Evolutionary conservation across 2,329 filamentous ascomycete genomes (phyloP), one percentile per base, ranked within the genome.

Genomic region (Paecilomyces dactylethromorphus): DNA sequence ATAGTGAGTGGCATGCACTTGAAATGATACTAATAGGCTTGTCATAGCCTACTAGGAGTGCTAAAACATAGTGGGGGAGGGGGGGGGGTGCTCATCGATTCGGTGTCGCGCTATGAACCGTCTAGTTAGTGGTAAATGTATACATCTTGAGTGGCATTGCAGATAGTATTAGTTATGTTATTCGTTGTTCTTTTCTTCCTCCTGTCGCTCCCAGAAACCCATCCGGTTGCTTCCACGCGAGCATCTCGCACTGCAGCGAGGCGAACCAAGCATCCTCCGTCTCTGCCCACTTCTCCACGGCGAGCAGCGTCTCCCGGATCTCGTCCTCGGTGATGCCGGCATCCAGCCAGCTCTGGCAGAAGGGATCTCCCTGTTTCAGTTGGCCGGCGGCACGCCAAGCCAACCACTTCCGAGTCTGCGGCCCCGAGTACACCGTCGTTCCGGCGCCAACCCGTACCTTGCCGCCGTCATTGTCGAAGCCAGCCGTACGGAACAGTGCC

Each of bases 201-300:
- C n/a, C n/a, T n/a, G n/a, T n/a, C n/a, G n/a, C n/a, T n/a, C n/a
- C n/a, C n/a, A n/a, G n/a, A n/a, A n/a, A n/a, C n/a, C n/a, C n/a
- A n/a, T n/a, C n/a, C n/a, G n/a, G n/a, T 60, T 62, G 76, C 64
- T 78, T 78, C 74, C 75, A 76, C 5, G 65, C 76, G 1, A 78
- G 64, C n/a, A 76, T 70, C 62, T 78, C 75, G 15, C 64, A 65
- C 62, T 77, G 71, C 56, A 75, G 13, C 10, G 67, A 61, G 5
- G 63, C 71, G 62, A 66, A 70, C 75, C 74, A 78, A 0, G 74
- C 74, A 63, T 75, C 74, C 52, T 77, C 71, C 12, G 64, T 70
- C 51, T 71, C 68, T 0, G 65, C 72, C 74, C 75, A 78, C 54
- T 63, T 62, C 22, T 64, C 55, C n/a, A 74, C 55, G 2, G 70